Evolutionary conservation across 495 filamentous ascomycete genomes (phyloP).

Genomic region (Podospora bellae-mahoneyi): DNA sequence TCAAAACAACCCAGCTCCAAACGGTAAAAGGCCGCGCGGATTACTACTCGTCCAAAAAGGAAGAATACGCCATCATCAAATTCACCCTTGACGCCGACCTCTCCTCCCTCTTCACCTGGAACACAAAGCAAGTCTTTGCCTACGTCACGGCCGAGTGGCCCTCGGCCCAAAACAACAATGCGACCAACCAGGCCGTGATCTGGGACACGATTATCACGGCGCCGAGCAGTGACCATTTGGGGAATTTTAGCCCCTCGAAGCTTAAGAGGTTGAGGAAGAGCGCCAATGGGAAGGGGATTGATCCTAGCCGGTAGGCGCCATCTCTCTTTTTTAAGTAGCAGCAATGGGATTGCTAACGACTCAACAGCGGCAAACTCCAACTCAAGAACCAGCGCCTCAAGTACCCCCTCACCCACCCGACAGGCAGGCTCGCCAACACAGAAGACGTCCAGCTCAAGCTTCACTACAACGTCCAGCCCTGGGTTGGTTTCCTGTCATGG

Average conservation of each 20-base stretch:
- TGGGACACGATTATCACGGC: constrained; percentile 92
- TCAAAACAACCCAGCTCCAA: constrained; percentile 75
- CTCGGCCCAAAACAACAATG: constrained; percentile 40
- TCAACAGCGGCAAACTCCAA: constrained; percentile 59
- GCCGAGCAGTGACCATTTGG: constrained; percentile 55
- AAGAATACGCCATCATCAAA: constrained; percentile 90
- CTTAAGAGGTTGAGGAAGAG: constrained; percentile 53
- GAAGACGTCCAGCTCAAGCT: constrained; percentile 73
- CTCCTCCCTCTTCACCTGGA: constrained; percentile 94
- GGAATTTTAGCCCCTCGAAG: constrained; percentile 48
- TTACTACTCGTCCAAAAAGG: constrained; percentile 87
- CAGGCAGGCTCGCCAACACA: constrained; percentile 64
- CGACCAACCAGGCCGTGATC: constrained; percentile 73
- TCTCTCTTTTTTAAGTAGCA: neutral
- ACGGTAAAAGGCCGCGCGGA: constrained; percentile 85
- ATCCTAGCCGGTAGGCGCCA: constrained; percentile 44
- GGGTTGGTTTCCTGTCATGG: constrained; percentile 88
- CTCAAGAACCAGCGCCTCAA: constrained; percentile 81
- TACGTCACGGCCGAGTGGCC: constrained; percentile 90
- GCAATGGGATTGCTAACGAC: neutral
- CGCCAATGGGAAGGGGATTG: constrained; percentile 50
- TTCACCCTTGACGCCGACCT: constrained; percentile 90
- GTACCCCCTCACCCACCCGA: constrained; percentile 89
- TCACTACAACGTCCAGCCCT: constrained; percentile 96
- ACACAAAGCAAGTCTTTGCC: constrained; percentile 98